Conservation (phyloP, 106 monocot genomes). For the Apostasia shenzhenica region DNA sequence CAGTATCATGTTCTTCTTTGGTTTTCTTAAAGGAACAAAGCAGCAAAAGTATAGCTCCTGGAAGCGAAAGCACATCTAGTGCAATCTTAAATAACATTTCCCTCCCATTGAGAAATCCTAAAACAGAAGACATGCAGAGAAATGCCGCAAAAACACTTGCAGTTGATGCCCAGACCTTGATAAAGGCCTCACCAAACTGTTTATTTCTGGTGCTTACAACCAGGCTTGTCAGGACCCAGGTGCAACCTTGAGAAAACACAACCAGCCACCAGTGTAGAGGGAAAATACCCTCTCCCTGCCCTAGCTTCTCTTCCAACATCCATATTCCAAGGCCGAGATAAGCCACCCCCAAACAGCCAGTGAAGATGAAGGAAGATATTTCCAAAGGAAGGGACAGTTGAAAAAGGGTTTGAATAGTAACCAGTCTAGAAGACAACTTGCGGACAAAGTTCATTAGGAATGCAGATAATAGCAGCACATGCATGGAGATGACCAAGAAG, state of each 20-base stretch:
- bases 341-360: conserved; percentile 25
- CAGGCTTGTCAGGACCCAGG: conserved; percentile 16
- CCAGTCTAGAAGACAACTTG: conserved; percentile 12
- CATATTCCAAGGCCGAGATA: conserved; percentile 40
- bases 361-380: conserved; percentile 17
- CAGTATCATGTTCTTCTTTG: conserved; percentile 9
- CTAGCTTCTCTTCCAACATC: conserved; percentile 21
- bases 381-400: conserved; percentile 12
- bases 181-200: conserved; percentile 16
- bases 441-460: conserved; percentile 17
- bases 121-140: conserved; percentile 30
- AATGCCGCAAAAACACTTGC: conserved; percentile 22
- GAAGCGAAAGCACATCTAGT: conserved; percentile 35
- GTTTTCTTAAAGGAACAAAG: conserved; percentile 21
- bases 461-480: conserved; percentile 23
- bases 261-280: conserved; percentile 34
- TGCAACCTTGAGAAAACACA: conserved; percentile 31
- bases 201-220: conserved; percentile 13
- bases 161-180: conserved; percentile 26
- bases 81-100: conserved; percentile 14
- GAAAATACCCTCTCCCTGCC: conserved; percentile 10
- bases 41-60: conserved; percentile 35
- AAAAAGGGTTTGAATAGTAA: not conserved
- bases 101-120: conserved; percentile 16
- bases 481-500: conserved; percentile 24